These are phyloP conservation scores for Globisporangium uncinulatum DNA, from an alignment of 352 stramenopile species.

Conservation along the genomic window DNA sequence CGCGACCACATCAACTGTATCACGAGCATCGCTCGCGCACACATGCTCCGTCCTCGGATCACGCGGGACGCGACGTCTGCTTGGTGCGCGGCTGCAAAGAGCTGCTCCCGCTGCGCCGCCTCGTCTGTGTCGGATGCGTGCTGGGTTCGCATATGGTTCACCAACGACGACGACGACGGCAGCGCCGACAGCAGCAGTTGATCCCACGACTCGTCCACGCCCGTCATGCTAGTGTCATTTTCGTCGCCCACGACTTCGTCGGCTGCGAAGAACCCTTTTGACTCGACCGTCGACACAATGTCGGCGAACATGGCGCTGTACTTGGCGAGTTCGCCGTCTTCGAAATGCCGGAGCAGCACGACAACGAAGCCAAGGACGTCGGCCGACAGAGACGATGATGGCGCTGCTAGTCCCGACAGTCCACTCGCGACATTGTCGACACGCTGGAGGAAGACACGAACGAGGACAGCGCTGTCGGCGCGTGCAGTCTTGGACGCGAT, in stretches of 20 bases:
- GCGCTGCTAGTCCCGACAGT: slow-evolving; percentile 20
- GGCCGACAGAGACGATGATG: slow-evolving; percentile 1
- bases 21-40: slow-evolving; percentile 29
- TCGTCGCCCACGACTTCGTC: slow-evolving; percentile 2
- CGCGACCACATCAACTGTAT: slow-evolving; percentile 46
- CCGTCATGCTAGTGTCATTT: not conserved
- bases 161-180: too few relatives aligned
- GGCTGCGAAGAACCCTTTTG: slow-evolving; percentile 18
- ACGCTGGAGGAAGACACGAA: slow-evolving; percentile 34
- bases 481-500: slow-evolving; percentile 26
- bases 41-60: slow-evolving; percentile 19
- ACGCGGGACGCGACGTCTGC: slow-evolving; percentile 11
- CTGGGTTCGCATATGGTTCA: too few relatives aligned
- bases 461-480: slow-evolving; percentile 33
- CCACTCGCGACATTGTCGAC: slow-evolving; percentile 40
- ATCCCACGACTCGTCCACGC: slow-evolving; percentile 4
- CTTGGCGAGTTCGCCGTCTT: slow-evolving; percentile 44
- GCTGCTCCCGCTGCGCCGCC: not conserved
- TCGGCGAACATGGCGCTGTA: slow-evolving; percentile 31
- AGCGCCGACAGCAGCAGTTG: slow-evolving; percentile 16
- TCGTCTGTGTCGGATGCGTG: slow-evolving; percentile 8
- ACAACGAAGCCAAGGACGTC: slow-evolving; percentile 43
- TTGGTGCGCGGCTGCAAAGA: slow-evolving; percentile 5
- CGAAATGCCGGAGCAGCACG: slow-evolving; percentile 35
- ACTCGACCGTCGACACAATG: slow-evolving; percentile 33